Conservation (phyloP, 257 asterid species). For the Thymus mandschuricus region DNA sequence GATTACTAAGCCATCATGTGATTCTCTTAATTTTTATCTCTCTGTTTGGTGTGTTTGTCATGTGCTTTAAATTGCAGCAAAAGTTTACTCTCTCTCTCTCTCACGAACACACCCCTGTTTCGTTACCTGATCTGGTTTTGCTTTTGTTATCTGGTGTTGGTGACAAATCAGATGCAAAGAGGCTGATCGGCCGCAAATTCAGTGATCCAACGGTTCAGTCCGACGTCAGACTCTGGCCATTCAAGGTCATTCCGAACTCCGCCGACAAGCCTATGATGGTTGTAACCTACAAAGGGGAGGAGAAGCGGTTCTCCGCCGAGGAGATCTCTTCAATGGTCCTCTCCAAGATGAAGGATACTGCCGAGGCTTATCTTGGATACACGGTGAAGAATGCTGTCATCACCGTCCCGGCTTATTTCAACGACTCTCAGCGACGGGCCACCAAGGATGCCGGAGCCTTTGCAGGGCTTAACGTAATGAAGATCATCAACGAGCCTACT, state of each 20-base stretch:
- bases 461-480: slow-evolving; percentile 43
- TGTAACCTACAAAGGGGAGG: slow-evolving; percentile 41
- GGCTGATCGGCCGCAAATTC: background rate
- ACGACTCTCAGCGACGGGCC: slow-evolving; percentile 43
- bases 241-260: background rate
- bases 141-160: background rate
- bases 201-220: background rate
- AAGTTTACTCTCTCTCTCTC: no score
- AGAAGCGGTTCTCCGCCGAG: slow-evolving; percentile 45
- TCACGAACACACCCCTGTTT: no score
- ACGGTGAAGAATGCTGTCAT: slow-evolving; percentile 40
- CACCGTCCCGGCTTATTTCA: slow-evolving; percentile 47
- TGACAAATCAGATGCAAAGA: background rate
- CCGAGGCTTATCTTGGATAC: slow-evolving; percentile 43
- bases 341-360: slow-evolving; percentile 44
- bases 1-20: no score
- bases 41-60: no score
- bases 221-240: background rate
- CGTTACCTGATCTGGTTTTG: no score
- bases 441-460: slow-evolving; percentile 46
- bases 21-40: no score
- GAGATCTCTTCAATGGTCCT: slow-evolving; percentile 49
- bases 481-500: slow-evolving; percentile 35
- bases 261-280: slow-evolving; percentile 35
- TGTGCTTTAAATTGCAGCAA: no score